Percentiles rank a stretch among this genome's conserved stretches.
These are phyloP conservation scores for Cryptococcus sp. DNA, from an alignment of 1,284 basidiomycete genomes.

Conservation along the genomic window DNA sequence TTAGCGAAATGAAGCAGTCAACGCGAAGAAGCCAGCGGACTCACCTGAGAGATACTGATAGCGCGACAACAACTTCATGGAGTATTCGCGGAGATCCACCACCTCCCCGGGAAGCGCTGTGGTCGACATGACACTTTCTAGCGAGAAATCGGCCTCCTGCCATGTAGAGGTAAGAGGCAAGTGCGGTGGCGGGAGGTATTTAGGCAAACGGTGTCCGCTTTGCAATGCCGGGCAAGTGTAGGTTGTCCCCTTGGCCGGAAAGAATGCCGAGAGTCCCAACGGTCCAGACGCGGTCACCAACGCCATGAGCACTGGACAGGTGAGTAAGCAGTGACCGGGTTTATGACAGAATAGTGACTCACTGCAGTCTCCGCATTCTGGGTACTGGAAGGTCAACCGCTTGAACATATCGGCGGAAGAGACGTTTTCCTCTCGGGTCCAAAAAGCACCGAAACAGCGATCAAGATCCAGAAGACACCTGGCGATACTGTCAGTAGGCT, in stretches of 20 bases:
- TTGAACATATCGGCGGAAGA: slow-evolving; percentile 56
- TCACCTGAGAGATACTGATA: slow-evolving; percentile 54
- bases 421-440: slow-evolving; percentile 32
- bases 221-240: slow-evolving; percentile 20
- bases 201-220: slow-evolving; percentile 10
- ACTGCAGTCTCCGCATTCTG: slow-evolving; percentile 59
- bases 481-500: not conserved
- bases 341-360: slow-evolving; percentile 18
- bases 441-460: slow-evolving; percentile 50
- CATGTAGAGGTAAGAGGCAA: slow-evolving; percentile 56
- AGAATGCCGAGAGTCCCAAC: slow-evolving; percentile 56
- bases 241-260: slow-evolving; percentile 47
- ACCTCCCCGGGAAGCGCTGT: slow-evolving; percentile 36
- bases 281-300: slow-evolving; percentile 56
- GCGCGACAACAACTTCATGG: slow-evolving; percentile 55
- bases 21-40: slow-evolving; percentile 2
- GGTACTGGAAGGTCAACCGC: slow-evolving; percentile 56
- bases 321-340: not conserved
- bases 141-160: slow-evolving; percentile 54
- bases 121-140: slow-evolving; percentile 49
- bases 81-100: slow-evolving; percentile 53
- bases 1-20: not conserved
- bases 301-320: slow-evolving; percentile 54
- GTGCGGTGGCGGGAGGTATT: slow-evolving; percentile 45
- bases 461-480: slow-evolving; percentile 46